A percentile compares a stretch with the other conserved stretches of the same genome.
phyloP scores from a whole-genome alignment of 2,329 filamentous ascomycete species.

The Cladorrhinum sp. region DNA sequence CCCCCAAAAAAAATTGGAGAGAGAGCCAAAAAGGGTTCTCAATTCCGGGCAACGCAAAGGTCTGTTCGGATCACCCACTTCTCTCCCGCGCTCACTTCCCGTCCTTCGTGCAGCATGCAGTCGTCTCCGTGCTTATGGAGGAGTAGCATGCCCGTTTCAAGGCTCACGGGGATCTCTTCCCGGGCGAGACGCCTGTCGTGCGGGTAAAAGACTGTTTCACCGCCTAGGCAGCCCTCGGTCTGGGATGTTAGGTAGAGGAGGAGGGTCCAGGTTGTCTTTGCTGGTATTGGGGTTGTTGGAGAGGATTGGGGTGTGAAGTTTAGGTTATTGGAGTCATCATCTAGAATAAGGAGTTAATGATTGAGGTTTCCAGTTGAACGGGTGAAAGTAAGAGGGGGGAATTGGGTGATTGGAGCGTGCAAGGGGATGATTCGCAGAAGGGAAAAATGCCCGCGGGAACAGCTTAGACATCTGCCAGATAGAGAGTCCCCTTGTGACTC shows the following conservation, averaged over 20 bases:
- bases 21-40: too few species aligned
- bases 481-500: not conserved
- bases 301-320: slow-evolving; percentile 47
- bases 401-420: not conserved
- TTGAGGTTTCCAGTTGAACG: not conserved
- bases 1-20: too few species aligned
- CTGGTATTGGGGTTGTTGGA: slow-evolving; percentile 15
- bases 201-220: slow-evolving; percentile 90
- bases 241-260: slow-evolving; percentile 81
- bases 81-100: slow-evolving; percentile 73
- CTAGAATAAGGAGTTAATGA: slow-evolving; percentile 40
- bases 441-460: not conserved
- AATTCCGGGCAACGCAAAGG: slow-evolving; percentile 54
- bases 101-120: slow-evolving; percentile 85
- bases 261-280: slow-evolving; percentile 84
- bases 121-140: slow-evolving; percentile 86
- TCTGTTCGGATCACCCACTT: slow-evolving; percentile 92
- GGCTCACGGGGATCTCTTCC: slow-evolving; percentile 67
- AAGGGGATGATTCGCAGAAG: too few species aligned
- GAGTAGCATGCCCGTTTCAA: slow-evolving; percentile 81
- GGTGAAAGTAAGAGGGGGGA: not conserved
- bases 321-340: slow-evolving; percentile 82
- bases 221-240: slow-evolving; percentile 72
- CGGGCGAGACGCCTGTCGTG: slow-evolving; percentile 55
- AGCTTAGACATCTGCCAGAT: too few species aligned